phyloP scores from a whole-genome alignment of 352 stramenopile genomes.

The Pythium brachiatum region DNA sequence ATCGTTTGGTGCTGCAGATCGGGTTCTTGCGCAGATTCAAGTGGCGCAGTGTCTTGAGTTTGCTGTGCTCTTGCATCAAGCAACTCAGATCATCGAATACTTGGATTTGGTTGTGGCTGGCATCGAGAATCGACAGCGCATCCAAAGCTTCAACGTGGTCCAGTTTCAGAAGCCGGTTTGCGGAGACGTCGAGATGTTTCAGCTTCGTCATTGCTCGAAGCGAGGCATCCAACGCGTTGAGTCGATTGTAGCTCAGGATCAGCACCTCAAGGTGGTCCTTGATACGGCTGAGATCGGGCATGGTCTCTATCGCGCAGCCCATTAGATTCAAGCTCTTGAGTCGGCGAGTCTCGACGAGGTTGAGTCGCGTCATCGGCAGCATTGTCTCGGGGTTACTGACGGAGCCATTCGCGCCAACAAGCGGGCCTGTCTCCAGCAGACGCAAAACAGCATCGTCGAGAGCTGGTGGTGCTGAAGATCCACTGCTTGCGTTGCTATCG shows the following conservation, averaged over 20 bases:
- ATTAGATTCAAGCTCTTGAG: constrained; percentile 55
- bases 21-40: constrained; percentile 74
- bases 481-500: constrained; percentile 1
- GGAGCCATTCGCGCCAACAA: not conserved
- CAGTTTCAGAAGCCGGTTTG: constrained; percentile 53
- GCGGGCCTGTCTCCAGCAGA: constrained; percentile 3
- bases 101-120: constrained; percentile 64
- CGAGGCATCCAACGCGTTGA: constrained; percentile 36
- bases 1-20: constrained; percentile 60
- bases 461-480: not conserved
- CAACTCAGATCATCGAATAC: constrained; percentile 51
- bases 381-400: constrained; percentile 22
- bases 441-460: constrained; percentile 12
- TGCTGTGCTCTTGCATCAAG: constrained; percentile 12
- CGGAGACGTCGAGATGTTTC: constrained; percentile 57
- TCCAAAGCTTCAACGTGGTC: constrained; percentile 40
- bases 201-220: constrained; percentile 40
- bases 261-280: constrained; percentile 53
- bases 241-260: constrained; percentile 72
- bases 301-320: constrained; percentile 44
- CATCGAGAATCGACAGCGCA: constrained; percentile 42
- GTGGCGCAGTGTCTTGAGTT: constrained; percentile 27
- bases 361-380: constrained; percentile 24
- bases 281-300: constrained; percentile 41
- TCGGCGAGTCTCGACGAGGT: constrained; percentile 14